Evolutionary conservation across 2,329 filamentous ascomycete genomes (phyloP).

Genomic region (Paecilomyces formosus): DNA sequence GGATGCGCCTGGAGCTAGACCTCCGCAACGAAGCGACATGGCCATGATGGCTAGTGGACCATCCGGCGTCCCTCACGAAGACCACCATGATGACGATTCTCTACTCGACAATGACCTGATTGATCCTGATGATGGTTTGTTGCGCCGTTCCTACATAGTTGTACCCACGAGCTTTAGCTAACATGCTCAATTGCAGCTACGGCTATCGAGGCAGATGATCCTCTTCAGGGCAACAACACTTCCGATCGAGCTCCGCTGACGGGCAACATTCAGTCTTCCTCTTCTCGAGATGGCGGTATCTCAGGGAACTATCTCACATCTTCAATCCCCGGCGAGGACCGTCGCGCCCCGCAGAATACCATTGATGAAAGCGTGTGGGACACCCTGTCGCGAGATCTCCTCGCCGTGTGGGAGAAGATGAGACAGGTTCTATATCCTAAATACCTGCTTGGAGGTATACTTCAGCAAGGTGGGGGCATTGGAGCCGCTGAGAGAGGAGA

Average conservation of each 20-base stretch:
- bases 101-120: slow-evolving; percentile 65
- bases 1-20: neutral
- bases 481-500: slow-evolving; percentile 53
- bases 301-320: slow-evolving; percentile 74
- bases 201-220: slow-evolving; percentile 88
- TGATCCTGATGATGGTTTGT: slow-evolving; percentile 66
- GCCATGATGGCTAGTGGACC: slow-evolving; percentile 14
- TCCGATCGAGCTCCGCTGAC: slow-evolving; percentile 73
- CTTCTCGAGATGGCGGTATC: slow-evolving; percentile 50
- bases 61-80: slow-evolving; percentile 44
- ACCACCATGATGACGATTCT: slow-evolving; percentile 55
- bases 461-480: slow-evolving; percentile 49
- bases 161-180: neutral
- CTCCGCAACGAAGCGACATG: neutral
- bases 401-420: slow-evolving; percentile 97
- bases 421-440: slow-evolving; percentile 93
- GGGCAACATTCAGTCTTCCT: slow-evolving; percentile 68
- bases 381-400: slow-evolving; percentile 83
- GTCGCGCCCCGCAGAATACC: slow-evolving; percentile 79
- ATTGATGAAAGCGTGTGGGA: slow-evolving; percentile 98
- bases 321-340: slow-evolving; percentile 85
- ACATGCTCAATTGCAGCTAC: slow-evolving; percentile 21
- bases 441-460: slow-evolving; percentile 70
- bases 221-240: slow-evolving; percentile 51
- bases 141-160: slow-evolving; percentile 13